phyloP scores from a whole-genome alignment of 2,329 filamentous ascomycete species.

The Huntiella bhutanensis region DNA sequence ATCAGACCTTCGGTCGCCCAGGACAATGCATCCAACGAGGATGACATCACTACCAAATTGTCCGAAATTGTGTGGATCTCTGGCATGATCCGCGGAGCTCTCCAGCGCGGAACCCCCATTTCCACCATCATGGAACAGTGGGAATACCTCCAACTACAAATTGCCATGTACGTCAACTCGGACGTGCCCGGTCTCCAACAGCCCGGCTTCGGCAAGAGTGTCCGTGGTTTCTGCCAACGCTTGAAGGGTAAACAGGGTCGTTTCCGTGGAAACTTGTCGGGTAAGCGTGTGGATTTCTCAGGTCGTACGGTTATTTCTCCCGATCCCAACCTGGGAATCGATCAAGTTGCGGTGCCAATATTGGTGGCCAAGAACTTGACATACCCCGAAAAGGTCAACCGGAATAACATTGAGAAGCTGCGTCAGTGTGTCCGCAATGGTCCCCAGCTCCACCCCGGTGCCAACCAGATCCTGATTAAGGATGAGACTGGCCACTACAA shows the following conservation, averaged over 20 bases:
- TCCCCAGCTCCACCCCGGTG: constrained; percentile 64
- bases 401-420: constrained; percentile 72
- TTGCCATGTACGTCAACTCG: constrained; percentile 96
- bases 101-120: constrained; percentile 68
- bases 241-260: constrained; percentile 94
- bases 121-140: constrained; percentile 93
- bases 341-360: constrained; percentile 80
- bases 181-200: constrained; percentile 86
- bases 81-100: constrained; percentile 62
- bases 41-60: constrained; percentile 92
- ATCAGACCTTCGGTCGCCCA: constrained; percentile 88
- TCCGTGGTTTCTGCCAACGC: constrained; percentile 84
- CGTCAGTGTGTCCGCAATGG: constrained; percentile 57
- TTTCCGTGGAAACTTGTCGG: constrained; percentile 89
- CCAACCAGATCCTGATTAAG: constrained; percentile 62
- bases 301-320: constrained; percentile 94
- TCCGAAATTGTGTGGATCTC: constrained; percentile 91
- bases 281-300: constrained; percentile 97
- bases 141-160: constrained; percentile 89
- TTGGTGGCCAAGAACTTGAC: constrained; percentile 93
- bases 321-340: constrained; percentile 82
- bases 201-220: constrained; percentile 68
- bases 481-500: constrained; percentile 46
- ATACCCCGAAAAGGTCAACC: constrained; percentile 75
- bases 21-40: constrained; percentile 83